A percentile compares a stretch with the other conserved stretches of the same genome.
These are phyloP conservation scores for Houttuynia cordata DNA, from an alignment of 164 flowering plant genomes.

Conservation along the genomic window DNA sequence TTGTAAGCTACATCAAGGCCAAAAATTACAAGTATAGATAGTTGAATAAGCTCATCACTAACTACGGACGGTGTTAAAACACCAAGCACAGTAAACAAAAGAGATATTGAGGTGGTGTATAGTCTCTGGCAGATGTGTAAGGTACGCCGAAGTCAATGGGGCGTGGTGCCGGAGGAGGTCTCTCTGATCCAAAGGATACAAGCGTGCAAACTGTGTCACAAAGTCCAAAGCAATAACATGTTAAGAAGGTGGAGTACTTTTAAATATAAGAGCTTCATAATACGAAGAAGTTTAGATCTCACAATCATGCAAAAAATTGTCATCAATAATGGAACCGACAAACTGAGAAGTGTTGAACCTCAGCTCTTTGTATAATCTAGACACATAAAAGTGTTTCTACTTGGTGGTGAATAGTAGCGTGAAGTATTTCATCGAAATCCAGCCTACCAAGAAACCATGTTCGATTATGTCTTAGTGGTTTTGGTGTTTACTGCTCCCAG, in stretches of 20 bases:
- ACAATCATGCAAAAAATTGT: too few species aligned
- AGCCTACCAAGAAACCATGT: too few species aligned
- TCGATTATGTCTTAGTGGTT: too few species aligned
- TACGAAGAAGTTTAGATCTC: not conserved
- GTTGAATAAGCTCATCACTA: constrained; percentile 93
- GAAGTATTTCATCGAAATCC: too few species aligned
- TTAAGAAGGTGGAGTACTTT: not conserved
- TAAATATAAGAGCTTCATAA: not conserved
- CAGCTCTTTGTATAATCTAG: too few species aligned
- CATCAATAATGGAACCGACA: too few species aligned
- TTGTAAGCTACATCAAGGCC: not conserved
- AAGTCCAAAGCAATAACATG: not conserved
- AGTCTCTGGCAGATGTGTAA: constrained; percentile 87
- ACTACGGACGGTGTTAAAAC: constrained; percentile 93
- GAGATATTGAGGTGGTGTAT: constrained; percentile 96
- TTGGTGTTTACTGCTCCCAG: too few species aligned
- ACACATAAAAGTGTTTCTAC: too few species aligned
- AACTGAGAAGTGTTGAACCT: too few species aligned
- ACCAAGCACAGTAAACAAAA: constrained; percentile 91
- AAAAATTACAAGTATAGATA: constrained; percentile 53
- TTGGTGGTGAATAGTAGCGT: too few species aligned
- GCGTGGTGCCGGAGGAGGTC: constrained; percentile 82
- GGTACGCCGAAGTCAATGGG: constrained; percentile 95
- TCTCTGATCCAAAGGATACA: constrained; percentile 90
- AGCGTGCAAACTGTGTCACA: constrained; percentile 80